Conservation (phyloP, 176 grass and related monocot genomes). For the Tillandsia leiboldiana region DNA sequence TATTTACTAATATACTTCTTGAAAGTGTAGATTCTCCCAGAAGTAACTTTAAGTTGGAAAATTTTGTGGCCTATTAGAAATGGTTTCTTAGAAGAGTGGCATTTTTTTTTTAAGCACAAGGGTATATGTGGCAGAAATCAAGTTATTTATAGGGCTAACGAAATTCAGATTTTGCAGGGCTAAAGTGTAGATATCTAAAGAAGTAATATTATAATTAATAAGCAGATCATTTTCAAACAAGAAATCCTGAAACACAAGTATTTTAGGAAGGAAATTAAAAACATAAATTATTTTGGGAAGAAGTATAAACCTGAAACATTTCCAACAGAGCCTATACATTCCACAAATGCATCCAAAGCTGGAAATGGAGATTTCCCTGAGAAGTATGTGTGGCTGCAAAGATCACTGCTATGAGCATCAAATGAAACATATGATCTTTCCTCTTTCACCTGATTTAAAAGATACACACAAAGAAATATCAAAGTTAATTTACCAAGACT, state of each 20-base stretch:
- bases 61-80: too few relatives aligned
- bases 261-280: neutral
- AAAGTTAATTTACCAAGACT: too few relatives aligned
- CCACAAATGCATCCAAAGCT: conserved; percentile 77
- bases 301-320: conserved; percentile 54
- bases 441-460: conserved; percentile 48
- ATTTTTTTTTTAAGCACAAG: too few relatives aligned
- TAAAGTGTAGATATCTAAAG: too few relatives aligned
- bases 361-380: conserved; percentile 82
- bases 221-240: neutral
- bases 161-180: too few relatives aligned
- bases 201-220: neutral
- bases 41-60: too few relatives aligned
- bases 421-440: conserved; percentile 25
- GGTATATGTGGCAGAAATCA: too few relatives aligned
- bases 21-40: too few relatives aligned
- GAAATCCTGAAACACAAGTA: neutral
- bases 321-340: conserved; percentile 75
- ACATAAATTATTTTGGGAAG: conserved; percentile 3
- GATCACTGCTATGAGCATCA: conserved; percentile 56
- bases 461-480: neutral
- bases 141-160: too few relatives aligned
- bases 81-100: too few relatives aligned
- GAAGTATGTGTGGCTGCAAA: conserved; percentile 28
- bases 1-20: too few relatives aligned